Base-by-base conservation (phyloP, 805 yeast species). In the Sugiyamaella mastotermitis region DNA sequence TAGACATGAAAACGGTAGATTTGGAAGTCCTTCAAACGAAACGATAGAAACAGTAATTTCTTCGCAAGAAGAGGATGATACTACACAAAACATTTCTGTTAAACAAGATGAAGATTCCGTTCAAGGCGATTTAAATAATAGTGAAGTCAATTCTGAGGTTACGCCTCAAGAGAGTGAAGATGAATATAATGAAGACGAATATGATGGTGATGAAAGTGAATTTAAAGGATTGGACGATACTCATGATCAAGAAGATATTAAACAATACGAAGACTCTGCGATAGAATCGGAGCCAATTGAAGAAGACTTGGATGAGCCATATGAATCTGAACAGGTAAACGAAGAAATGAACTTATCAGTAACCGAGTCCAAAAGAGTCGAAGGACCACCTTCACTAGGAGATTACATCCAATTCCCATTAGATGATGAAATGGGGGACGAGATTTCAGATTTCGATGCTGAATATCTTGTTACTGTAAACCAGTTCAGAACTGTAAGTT, bases 191-290 rank as follows among this genome's bases (percentile, higher is more conserved):
- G 26, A 23, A 23, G 26, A 23, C n/a, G 26, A 23, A 23, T 10
- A 23, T 10, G n/a, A 10, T 10, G 26, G n/a, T 10, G 26, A 32
- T 34, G 11, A 38, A 22, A 20, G 15, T 14, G 15, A 11, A 6
- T 27, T 22, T 17, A 26, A 38, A 32, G 41, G 30, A 29, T 39
- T 31, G 27, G 37, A 39, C 18, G 31, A 39, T 9, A 25, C 36
- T 22, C 25, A 33, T 20, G 38, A 33, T 23, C 25, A 26, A n/a
- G 44, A 36, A 9, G 42, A 30, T 3, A 32, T 33, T 21, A 37
- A 33, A 22, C 42, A 35, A 23, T 44, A 32, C 8, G 42, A 44
- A 24, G 35, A 28, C 5, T 15, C 16, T 15, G 15, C 8, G 28
- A 19, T 16, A 25, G 36, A 16, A 14, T 37, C n/a, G 19, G 25